Conservation (phyloP, 192 early-diverging fungal species). For the Backusella tarrabulga region DNA sequence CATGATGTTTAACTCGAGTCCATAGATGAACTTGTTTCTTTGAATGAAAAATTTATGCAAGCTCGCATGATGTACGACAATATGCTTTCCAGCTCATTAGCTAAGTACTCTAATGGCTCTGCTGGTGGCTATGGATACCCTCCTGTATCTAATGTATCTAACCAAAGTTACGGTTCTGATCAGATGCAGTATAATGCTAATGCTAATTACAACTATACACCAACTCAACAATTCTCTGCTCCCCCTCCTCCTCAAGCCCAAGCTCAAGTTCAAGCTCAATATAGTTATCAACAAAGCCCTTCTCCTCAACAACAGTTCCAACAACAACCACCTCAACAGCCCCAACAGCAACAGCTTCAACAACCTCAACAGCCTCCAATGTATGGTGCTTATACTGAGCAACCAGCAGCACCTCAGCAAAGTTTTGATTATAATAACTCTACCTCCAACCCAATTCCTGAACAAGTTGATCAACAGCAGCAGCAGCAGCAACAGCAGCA, state of each 20-base stretch:
- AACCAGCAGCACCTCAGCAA: conserved; percentile 14
- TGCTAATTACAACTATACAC: conserved; percentile 5
- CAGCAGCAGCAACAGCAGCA: conserved; percentile 17
- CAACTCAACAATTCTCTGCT: conserved; percentile 5
- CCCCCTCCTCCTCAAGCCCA: neutral
- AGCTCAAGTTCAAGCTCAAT: neutral
- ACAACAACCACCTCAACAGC: conserved; percentile 16
- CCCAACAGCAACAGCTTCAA: neutral
- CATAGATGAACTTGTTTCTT: conserved; percentile 67
- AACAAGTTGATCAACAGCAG: conserved; percentile 19
- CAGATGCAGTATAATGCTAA: neutral
- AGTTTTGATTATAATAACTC: conserved; percentile 28
- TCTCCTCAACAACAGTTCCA: conserved; percentile 27
- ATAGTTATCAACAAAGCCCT: neutral
- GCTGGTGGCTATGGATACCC: conserved; percentile 8
- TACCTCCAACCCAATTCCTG: neutral
- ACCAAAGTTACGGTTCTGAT: neutral
- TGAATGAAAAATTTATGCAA: conserved; percentile 73
- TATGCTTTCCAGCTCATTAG: conserved; percentile 65
- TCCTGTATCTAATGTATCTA: neutral
- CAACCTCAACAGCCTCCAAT: neutral
- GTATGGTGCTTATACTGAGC: conserved; percentile 14
- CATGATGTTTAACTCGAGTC: neutral
- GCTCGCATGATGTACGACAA: conserved; percentile 74
- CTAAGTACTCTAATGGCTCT: conserved; percentile 46